Percentiles rank a stretch among this genome's conserved stretches.
These are phyloP conservation scores for Arthrobotrys sphaeroides DNA, from an alignment of 2,329 filamentous ascomycete species.

Conservation along the genomic window DNA sequence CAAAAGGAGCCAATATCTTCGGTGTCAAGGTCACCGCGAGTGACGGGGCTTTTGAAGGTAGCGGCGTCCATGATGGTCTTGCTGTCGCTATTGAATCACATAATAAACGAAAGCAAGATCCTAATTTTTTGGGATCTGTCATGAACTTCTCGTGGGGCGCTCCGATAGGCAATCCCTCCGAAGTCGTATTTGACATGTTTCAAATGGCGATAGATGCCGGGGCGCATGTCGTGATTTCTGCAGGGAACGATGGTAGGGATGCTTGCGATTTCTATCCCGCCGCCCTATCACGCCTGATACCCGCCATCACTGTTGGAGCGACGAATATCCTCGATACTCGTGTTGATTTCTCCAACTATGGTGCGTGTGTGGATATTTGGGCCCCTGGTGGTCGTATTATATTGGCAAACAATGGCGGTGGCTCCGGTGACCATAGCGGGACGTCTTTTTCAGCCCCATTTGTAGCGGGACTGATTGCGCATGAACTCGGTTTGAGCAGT, in stretches of 20 bases:
- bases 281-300: background rate
- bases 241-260: background rate
- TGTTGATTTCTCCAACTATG: background rate
- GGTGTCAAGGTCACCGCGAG: background rate
- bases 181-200: too few species aligned
- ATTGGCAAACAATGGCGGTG: background rate
- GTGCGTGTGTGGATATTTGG: slow-evolving; percentile 13
- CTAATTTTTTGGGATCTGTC: background rate
- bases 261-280: background rate
- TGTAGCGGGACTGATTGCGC: slow-evolving; percentile 6
- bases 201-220: background rate
- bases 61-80: background rate
- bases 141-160: background rate
- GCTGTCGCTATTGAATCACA: background rate
- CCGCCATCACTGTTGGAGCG: background rate
- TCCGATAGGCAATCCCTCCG: background rate
- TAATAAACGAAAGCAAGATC: background rate
- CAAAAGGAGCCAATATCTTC: background rate
- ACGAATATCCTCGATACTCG: background rate
- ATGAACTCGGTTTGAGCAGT: background rate
- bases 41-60: too few species aligned
- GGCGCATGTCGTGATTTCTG: background rate
- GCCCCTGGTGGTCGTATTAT: background rate
- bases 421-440: background rate
- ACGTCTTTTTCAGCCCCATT: slow-evolving; percentile 1